phyloP scores from a whole-genome alignment of 768 basidiomycete species.

The Boletales sp. region DNA sequence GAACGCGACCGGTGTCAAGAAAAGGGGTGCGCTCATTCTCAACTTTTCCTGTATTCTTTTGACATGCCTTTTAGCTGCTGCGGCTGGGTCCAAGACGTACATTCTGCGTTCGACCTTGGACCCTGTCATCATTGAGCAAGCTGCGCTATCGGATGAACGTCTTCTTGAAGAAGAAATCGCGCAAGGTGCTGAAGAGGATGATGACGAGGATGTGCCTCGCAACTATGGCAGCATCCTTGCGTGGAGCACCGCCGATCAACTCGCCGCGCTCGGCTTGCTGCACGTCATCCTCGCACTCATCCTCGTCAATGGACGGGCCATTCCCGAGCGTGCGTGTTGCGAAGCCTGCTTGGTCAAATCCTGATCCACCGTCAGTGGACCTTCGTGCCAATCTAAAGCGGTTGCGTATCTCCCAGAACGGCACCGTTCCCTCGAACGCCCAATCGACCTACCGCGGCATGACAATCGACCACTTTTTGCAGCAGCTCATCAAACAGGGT shows the following conservation, averaged over 20 bases:
- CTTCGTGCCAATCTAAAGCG: constrained; percentile 67
- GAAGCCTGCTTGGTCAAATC: no score
- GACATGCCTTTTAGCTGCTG: constrained; percentile 31
- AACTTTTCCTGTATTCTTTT: not conserved
- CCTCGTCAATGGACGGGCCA: constrained; percentile 71
- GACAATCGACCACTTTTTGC: constrained; percentile 64
- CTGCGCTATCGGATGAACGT: constrained; percentile 46
- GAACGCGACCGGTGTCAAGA: constrained; percentile 57
- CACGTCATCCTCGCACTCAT: constrained; percentile 82
- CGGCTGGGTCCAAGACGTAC: constrained; percentile 71
- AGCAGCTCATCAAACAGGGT: constrained; percentile 59
- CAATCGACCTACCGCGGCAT: constrained; percentile 49
- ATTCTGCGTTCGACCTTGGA: constrained; percentile 78
- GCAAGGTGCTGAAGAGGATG: constrained; percentile 44
- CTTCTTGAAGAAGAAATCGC: constrained; percentile 48
- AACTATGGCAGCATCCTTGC: constrained; percentile 69
- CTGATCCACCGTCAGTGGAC: constrained; percentile 47
- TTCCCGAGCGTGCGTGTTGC: constrained; percentile 60
- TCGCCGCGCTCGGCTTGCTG: constrained; percentile 68
- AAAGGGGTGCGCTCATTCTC: constrained; percentile 48
- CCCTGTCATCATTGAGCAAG: constrained; percentile 55
- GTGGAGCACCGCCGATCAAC: constrained; percentile 66
- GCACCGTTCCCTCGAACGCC: constrained; percentile 48
- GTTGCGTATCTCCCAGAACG: constrained; percentile 55
- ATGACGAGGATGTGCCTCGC: constrained; percentile 46